phyloP scores from a whole-genome alignment of 2,329 filamentous ascomycete species.

The Colletotrichum camelliae region DNA sequence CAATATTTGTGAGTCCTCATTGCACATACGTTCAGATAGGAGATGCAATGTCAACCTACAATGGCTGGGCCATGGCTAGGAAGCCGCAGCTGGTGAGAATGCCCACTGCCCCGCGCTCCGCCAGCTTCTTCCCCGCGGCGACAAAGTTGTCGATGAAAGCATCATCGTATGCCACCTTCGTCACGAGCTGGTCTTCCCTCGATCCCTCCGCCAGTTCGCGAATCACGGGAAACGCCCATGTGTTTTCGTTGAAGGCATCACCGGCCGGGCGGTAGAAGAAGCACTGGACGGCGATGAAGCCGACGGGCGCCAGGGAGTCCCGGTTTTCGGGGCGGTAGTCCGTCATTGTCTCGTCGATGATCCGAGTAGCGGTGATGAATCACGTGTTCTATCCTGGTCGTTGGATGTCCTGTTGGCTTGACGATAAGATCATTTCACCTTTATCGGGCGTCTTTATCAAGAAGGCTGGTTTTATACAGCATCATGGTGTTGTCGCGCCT shows the following conservation, averaged over 20 bases:
- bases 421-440: not conserved
- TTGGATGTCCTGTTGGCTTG: not conserved
- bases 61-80: not conserved
- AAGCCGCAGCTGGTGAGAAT: not conserved
- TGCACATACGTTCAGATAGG: rapidly evolving
- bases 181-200: not conserved
- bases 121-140: not conserved
- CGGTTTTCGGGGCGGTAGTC: not conserved
- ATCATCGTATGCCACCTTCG: not conserved
- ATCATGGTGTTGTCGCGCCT: not conserved
- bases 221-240: not conserved
- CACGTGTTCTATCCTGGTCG: not conserved
- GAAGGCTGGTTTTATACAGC: not conserved
- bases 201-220: not conserved
- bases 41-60: rapidly evolving
- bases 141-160: not conserved
- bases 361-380: not conserved
- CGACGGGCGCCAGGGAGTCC: not conserved
- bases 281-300: not conserved
- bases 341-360: not conserved
- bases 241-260: not conserved
- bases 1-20: not conserved
- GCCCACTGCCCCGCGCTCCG: not conserved
- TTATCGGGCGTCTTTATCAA: not conserved
- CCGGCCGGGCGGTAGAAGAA: not conserved